A percentile compares a stretch with the other conserved stretches of the same genome.
Evolutionary conservation across 2,329 filamentous ascomycete species (phyloP).

Genomic region (Diaporthe citri): DNA sequence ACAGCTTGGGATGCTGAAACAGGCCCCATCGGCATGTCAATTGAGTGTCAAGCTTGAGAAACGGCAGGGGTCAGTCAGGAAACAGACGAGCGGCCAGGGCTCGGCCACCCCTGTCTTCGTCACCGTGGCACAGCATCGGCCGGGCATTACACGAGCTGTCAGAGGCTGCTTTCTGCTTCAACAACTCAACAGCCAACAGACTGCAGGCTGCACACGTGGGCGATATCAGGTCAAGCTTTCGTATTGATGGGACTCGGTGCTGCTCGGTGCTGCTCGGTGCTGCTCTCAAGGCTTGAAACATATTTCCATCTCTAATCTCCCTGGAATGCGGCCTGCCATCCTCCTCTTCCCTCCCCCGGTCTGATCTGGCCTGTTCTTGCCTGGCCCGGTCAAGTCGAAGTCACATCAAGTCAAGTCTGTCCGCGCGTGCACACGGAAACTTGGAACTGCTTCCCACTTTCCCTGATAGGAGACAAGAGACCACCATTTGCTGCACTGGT

Average conservation of each 20-base stretch:
- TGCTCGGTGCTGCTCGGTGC: too few species aligned
- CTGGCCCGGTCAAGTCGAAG: slow-evolving; percentile 1
- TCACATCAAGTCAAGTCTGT: slow-evolving; percentile 3
- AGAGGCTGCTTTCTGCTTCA: slow-evolving; percentile 2
- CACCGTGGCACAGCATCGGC: slow-evolving; percentile 14
- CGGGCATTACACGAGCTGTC: slow-evolving; percentile 28
- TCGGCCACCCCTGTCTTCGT: slow-evolving; percentile 16
- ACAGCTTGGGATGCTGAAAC: slow-evolving; percentile 28
- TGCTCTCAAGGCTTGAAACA: slow-evolving; percentile 4
- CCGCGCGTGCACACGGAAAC: neutral
- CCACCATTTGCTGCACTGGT: neutral
- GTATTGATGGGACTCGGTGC: neutral
- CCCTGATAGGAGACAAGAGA: neutral
- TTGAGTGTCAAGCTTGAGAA: slow-evolving; percentile 16
- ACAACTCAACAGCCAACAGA: neutral
- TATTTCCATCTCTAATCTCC: slow-evolving; percentile 15
- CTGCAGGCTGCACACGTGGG: slow-evolving; percentile 15
- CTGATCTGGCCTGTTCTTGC: slow-evolving; percentile 9
- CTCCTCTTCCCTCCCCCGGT: neutral
- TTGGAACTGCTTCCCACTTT: slow-evolving; percentile 22
- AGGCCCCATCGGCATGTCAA: slow-evolving; percentile 23
- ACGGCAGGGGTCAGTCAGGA: slow-evolving; percentile 22
- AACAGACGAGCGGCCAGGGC: slow-evolving; percentile 10
- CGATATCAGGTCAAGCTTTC: neutral
- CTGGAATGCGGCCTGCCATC: slow-evolving; percentile 13